These are phyloP conservation scores for Calonectria hawksworthii DNA, from an alignment of 2,329 filamentous ascomycete species.

Conservation along the genomic window DNA sequence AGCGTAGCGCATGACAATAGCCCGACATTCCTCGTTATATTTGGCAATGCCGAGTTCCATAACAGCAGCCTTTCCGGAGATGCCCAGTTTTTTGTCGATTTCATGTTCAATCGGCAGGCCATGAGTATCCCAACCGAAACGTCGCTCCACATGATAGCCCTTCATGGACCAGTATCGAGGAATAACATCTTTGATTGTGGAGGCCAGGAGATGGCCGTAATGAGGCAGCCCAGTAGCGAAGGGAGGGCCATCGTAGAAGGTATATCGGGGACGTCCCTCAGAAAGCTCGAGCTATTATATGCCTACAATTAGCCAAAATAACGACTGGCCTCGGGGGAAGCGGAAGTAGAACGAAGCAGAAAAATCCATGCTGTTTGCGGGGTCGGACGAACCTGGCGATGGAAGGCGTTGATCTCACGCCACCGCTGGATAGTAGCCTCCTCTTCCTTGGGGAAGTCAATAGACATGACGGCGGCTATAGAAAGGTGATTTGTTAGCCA, in stretches of 20 bases:
- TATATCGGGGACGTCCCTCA: constrained; percentile 85
- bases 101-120: constrained; percentile 96
- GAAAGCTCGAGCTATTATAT: constrained; percentile 77
- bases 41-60: constrained; percentile 86
- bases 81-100: constrained; percentile 95
- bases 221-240: constrained; percentile 81
- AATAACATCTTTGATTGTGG: constrained; percentile 97
- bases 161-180: constrained; percentile 98
- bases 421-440: constrained; percentile 86
- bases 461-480: constrained; percentile 72
- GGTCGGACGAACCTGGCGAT: constrained; percentile 74
- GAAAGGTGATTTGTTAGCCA: background rate
- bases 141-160: constrained; percentile 89
- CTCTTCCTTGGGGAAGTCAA: constrained; percentile 94
- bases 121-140: constrained; percentile 96
- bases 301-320: constrained; percentile 19
- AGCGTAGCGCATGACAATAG: constrained; percentile 94
- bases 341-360: background rate
- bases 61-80: constrained; percentile 89
- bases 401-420: constrained; percentile 93
- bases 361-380: background rate
- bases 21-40: constrained; percentile 92
- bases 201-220: constrained; percentile 83
- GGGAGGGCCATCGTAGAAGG: constrained; percentile 92
- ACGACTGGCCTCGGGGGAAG: background rate